Evolutionary conservation across 1,284 basidiomycete genomes (phyloP), one percentile per base, ranked within the genome.

Genomic region (Ceratobasidium sp.): DNA sequence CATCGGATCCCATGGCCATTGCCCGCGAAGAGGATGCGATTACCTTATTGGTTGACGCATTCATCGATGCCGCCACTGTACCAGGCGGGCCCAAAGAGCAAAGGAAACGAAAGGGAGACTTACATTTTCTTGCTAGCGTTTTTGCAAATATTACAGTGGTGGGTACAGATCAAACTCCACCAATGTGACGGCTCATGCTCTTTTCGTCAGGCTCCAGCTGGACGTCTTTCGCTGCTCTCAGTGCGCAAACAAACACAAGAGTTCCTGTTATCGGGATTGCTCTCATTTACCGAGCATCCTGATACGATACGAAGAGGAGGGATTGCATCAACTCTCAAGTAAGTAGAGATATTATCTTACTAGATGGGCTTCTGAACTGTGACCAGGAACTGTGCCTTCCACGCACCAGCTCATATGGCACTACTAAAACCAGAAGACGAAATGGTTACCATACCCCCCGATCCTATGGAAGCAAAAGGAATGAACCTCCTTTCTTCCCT

Each of bases 141-240:
- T 97, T 98, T 83, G 96, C 96, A 18, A 98, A 98, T 83, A 85
- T 97, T 70, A 93, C 90, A 59, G 90, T 91, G 81, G 96, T 96
- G 82, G 81, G 90, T 86, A 50, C 18, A 8, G 38, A 41, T 68
- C 27, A 59, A 35, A 1, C 20, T 18, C 62, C 2, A 38, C n/a
- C 62, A 67, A 18, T 14, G 3, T 35, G 33, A 18, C 14, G 33
- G 14, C 59, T 23, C 30, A 38, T 59, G 5, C 14, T 16, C 50
- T 44, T 33, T 59, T 38, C 52, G 41, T 75, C 76, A 95, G 93
- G 88, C 89, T 38, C 89, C 90, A 1, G 84, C 87, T 46, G 95
- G 94, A 3, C 88, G 94, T 33, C 85, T 87, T 50, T 94, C 92
- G 84, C 93, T 96, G 84, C 81, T 94, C 60, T 90, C 91, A 6